These are phyloP conservation scores for Paramecium tetraurelia DNA, from an alignment of 73 alveolate species.

Conservation along the genomic window DNA sequence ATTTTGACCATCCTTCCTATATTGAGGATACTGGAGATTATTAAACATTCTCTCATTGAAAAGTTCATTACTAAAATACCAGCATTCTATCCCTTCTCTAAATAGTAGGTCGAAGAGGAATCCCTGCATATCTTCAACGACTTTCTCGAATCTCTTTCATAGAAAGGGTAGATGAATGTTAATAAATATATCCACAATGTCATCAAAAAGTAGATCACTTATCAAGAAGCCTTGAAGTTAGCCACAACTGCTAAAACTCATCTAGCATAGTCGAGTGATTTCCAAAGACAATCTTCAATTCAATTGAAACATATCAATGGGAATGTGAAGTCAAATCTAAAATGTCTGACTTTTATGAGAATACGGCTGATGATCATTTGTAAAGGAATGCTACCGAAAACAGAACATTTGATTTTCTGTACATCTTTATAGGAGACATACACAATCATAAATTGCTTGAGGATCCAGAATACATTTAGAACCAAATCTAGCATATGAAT, in stretches of 20 bases:
- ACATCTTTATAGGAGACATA: constrained; percentile 3
- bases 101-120: not conserved
- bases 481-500: not conserved
- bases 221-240: not conserved
- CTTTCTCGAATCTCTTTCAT: not conserved
- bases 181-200: not conserved
- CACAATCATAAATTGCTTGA: constrained; percentile 13
- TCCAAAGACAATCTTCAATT: not conserved
- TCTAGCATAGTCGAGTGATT: not conserved
- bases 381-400: not conserved
- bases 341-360: constrained; percentile 4
- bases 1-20: not conserved
- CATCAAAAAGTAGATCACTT: not conserved
- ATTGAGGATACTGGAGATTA: not conserved
- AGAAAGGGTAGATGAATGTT: not conserved
- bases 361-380: not conserved
- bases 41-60: not conserved
- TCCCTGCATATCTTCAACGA: not conserved
- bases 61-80: not conserved
- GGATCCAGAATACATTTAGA: not conserved
- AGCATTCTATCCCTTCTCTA: not conserved
- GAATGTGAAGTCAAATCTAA: not conserved
- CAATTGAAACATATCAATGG: not conserved
- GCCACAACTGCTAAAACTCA: not conserved
- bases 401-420: not conserved